These are phyloP conservation scores for Schizosaccharomyces cryophilus DNA, from an alignment of 805 yeast species.

Conservation along the genomic window DNA sequence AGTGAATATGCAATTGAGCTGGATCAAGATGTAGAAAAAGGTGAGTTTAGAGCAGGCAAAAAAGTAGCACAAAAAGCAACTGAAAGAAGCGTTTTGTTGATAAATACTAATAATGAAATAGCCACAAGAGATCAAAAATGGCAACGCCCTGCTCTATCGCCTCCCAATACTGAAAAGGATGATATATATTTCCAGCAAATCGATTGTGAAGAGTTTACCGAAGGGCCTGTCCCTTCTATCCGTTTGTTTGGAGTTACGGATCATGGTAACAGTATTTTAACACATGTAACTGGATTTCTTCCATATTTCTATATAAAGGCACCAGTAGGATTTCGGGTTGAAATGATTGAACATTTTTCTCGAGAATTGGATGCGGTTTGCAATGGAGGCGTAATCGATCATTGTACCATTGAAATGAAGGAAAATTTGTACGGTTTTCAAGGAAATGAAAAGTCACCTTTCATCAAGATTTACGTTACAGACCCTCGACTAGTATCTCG, in stretches of 20 bases:
- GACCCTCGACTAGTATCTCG: constrained; percentile 44
- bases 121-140: not conserved
- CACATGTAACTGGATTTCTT: constrained; percentile 67
- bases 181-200: constrained; percentile 49
- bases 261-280: constrained; percentile 67
- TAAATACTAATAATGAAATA: not conserved
- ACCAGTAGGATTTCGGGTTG: constrained; percentile 46
- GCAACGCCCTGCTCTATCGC: not conserved
- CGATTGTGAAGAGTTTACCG: constrained; percentile 75
- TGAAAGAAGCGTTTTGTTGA: not conserved
- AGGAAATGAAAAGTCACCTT: constrained; percentile 54
- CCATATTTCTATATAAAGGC: constrained; percentile 86
- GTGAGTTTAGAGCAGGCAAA: not conserved
- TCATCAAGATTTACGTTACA: constrained; percentile 44
- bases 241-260: constrained; percentile 81
- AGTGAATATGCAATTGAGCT: not conserved
- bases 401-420: constrained; percentile 39
- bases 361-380: not conserved
- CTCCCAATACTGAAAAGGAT: not conserved
- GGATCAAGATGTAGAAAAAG: not conserved
- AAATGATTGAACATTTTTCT: constrained; percentile 19
- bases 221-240: constrained; percentile 28
- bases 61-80: no score
- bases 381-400: constrained; percentile 27
- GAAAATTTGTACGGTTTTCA: constrained; percentile 88